Evolutionary conservation across 148 eudicot species (phyloP).

Genomic region (Rhododendron griersonianum): DNA sequence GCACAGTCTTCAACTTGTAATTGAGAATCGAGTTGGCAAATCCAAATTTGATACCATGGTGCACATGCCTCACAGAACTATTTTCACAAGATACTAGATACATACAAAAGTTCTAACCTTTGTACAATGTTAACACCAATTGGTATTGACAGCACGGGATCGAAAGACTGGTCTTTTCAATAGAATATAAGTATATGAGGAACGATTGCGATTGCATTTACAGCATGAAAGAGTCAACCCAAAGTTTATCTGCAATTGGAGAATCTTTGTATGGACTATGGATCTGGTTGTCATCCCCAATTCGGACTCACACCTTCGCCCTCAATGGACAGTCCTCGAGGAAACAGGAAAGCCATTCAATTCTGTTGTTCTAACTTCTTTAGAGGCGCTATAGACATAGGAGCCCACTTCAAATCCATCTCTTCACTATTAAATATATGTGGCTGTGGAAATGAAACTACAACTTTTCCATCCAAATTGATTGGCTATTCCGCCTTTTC

Average conservation of each 20-base stretch:
- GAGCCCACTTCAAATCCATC: neutral
- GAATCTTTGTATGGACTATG: neutral
- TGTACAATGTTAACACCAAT: neutral
- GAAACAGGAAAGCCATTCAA: neutral
- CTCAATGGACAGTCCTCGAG: neutral
- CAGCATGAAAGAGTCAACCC: neutral
- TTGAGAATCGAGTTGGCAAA: neutral
- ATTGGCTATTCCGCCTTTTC: neutral
- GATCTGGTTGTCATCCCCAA: neutral
- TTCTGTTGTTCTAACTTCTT: neutral
- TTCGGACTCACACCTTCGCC: neutral
- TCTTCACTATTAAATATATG: neutral
- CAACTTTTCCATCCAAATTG: neutral
- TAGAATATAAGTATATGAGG: neutral
- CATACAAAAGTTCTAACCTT: neutral
- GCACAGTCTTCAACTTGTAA: neutral
- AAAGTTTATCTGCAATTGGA: neutral
- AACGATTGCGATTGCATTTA: neutral
- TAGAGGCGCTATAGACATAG: neutral
- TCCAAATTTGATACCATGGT: neutral
- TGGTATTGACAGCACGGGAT: neutral
- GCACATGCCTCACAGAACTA: neutral
- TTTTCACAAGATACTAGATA: neutral
- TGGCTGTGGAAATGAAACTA: neutral
- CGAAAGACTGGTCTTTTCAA: neutral